Percentiles rank a stretch among this genome's conserved stretches.
Evolutionary conservation across 2,329 filamentous ascomycete genomes (phyloP).

Genomic region (Xylariaceae sp.): DNA sequence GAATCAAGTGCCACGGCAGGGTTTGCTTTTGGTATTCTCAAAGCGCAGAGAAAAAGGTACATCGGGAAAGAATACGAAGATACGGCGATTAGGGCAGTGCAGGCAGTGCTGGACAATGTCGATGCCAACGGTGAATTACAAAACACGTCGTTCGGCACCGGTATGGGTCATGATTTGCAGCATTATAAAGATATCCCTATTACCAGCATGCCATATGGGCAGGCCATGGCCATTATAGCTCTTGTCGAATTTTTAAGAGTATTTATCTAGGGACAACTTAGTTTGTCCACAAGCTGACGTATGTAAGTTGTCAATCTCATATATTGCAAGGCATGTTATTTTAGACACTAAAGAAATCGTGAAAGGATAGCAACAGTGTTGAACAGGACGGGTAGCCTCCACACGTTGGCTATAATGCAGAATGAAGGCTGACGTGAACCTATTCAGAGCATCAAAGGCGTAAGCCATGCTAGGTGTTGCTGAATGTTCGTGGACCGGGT

Average conservation of each 20-base stretch:
- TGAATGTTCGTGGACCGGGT: too few species aligned
- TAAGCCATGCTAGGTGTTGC: too few species aligned
- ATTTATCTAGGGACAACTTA: slow-evolving; percentile 42
- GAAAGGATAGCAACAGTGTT: too few species aligned
- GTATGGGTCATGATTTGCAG: slow-evolving; percentile 72
- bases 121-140: slow-evolving; percentile 68
- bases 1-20: slow-evolving; percentile 80
- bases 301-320: too few species aligned
- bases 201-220: slow-evolving; percentile 83
- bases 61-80: slow-evolving; percentile 63
- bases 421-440: too few species aligned
- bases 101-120: slow-evolving; percentile 68
- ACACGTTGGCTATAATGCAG: too few species aligned
- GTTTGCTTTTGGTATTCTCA: slow-evolving; percentile 79
- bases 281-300: neutral
- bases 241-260: slow-evolving; percentile 72
- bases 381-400: too few species aligned
- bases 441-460: too few species aligned
- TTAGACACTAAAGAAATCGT: too few species aligned
- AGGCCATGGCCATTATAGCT: slow-evolving; percentile 84
- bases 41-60: slow-evolving; percentile 71
- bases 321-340: too few species aligned
- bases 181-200: slow-evolving; percentile 77
- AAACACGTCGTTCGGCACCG: slow-evolving; percentile 78
- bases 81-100: slow-evolving; percentile 66